Conservation (phyloP, 2,329 filamentous ascomycete genomes). For the Cytospora piceicola region DNA sequence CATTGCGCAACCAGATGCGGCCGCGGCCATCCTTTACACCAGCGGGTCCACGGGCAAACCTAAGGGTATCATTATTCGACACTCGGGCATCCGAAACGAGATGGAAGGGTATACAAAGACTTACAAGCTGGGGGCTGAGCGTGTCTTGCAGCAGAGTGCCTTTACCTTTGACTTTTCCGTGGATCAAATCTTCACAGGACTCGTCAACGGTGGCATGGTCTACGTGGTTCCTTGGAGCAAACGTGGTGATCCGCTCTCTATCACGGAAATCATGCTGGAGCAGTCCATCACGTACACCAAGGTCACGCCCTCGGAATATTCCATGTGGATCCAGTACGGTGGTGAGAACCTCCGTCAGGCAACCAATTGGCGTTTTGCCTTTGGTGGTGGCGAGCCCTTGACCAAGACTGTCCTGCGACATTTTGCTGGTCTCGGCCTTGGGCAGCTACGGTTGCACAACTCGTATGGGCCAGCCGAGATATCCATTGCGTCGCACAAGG, state of each 20-base stretch:
- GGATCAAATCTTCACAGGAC: constrained; percentile 36
- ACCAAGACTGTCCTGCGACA: constrained; percentile 10
- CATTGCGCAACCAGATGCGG: constrained; percentile 3
- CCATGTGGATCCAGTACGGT: constrained; percentile 33
- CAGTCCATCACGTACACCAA: constrained; percentile 41
- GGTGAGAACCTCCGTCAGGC: background rate
- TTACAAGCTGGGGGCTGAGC: constrained; percentile 35
- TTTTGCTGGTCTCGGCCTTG: background rate
- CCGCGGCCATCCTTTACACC: constrained; percentile 41
- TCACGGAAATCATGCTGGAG: constrained; percentile 40
- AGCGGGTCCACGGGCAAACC: constrained; percentile 42
- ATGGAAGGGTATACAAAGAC: background rate
- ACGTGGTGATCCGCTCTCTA: constrained; percentile 40
- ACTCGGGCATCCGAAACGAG: constrained; percentile 33
- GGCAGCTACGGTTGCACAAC: constrained; percentile 22
- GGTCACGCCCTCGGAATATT: constrained; percentile 47
- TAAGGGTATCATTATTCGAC: constrained; percentile 46
- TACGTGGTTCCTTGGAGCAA: constrained; percentile 34
- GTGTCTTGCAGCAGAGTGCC: constrained; percentile 42
- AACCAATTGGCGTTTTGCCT: constrained; percentile 17
- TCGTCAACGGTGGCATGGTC: constrained; percentile 38
- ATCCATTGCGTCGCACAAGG: background rate
- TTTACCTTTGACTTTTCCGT: constrained; percentile 47
- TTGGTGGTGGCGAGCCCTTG: constrained; percentile 32
- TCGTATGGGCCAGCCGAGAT: constrained; percentile 32